phyloP scores from a whole-genome alignment of 208 protist species.

The Angomonas ambiguus region DNA sequence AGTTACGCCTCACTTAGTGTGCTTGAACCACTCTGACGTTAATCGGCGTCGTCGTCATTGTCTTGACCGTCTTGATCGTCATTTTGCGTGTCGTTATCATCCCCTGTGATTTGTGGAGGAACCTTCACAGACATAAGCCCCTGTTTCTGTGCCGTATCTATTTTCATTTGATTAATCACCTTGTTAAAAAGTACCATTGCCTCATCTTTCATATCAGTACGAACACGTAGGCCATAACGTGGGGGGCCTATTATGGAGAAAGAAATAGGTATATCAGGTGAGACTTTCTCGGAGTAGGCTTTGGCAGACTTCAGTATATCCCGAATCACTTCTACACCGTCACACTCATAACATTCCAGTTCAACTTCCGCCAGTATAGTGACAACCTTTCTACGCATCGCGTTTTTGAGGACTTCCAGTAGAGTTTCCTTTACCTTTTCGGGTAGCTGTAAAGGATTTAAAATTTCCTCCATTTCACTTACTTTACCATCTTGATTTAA shows the following conservation, averaged over 20 bases:
- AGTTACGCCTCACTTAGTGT: not conserved
- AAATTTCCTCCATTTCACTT: constrained; percentile 55
- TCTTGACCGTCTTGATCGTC: constrained; percentile 66
- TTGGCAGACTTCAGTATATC: constrained; percentile 91
- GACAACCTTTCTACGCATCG: constrained; percentile 63
- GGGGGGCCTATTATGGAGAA: constrained; percentile 96
- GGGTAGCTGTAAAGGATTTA: constrained; percentile 63
- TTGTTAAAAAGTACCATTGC: constrained; percentile 86
- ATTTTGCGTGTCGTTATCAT: constrained; percentile 44
- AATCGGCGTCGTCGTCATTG: constrained; percentile 73
- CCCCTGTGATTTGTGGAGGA: constrained; percentile 79
- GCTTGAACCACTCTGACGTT: constrained; percentile 4
- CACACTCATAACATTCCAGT: constrained; percentile 97
- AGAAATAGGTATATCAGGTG: constrained; percentile 68
- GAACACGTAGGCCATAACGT: constrained; percentile 92
- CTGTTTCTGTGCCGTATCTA: constrained; percentile 78
- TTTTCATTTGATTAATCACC: constrained; percentile 88
- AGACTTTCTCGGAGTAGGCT: constrained; percentile 63
- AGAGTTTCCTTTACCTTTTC: constrained; percentile 47
- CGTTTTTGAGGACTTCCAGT: constrained; percentile 86
- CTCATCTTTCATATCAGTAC: constrained; percentile 91
- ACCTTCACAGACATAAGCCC: constrained; percentile 46
- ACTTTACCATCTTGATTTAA: constrained; percentile 18
- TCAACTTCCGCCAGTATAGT: constrained; percentile 96
- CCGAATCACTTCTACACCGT: constrained; percentile 98